phyloP scores from a whole-genome alignment of 31 red algal genomes.

The Porphyra umbilicalis region DNA sequence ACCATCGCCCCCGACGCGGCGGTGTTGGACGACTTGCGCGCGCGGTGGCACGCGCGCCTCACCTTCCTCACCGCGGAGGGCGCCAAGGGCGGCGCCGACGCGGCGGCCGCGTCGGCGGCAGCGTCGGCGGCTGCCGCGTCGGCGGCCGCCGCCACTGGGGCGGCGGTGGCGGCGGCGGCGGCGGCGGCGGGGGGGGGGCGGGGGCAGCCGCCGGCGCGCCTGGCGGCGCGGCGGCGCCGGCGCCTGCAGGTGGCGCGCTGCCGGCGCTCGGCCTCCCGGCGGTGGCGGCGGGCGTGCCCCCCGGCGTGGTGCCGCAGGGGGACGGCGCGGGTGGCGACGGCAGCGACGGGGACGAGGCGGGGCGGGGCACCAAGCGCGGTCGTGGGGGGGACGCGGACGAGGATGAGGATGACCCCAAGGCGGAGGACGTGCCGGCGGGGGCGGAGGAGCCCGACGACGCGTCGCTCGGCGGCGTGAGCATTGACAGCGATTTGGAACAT shows the following conservation, averaged over 20 bases:
- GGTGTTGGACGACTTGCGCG: slow-evolving; percentile 22
- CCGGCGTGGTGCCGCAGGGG: neutral
- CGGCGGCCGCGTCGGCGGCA: too few relatives aligned
- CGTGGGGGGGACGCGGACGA: neutral
- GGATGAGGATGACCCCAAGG: neutral
- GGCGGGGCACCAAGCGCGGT: neutral
- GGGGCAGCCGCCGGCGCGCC: too few relatives aligned
- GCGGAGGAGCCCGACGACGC: neutral
- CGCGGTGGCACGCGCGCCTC: slow-evolving; percentile 42
- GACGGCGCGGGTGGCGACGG: neutral
- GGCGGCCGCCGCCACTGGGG: neutral
- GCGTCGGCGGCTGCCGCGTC: too few relatives aligned
- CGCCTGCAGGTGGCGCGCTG: too few relatives aligned
- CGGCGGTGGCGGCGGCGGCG: neutral
- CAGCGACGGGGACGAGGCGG: neutral
- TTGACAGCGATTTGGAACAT: neutral
- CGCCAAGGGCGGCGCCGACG: neutral
- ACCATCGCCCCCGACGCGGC: slow-evolving; percentile 1
- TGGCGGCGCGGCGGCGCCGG: too few relatives aligned
- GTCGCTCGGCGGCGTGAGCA: neutral
- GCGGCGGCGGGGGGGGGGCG: too few relatives aligned
- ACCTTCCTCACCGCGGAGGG: neutral
- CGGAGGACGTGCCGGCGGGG: neutral
- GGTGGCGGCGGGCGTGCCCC: neutral
- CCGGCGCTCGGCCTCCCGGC: neutral